Base-by-base conservation (phyloP, 1,139 yeast species). In the Hansenula sp. region DNA sequence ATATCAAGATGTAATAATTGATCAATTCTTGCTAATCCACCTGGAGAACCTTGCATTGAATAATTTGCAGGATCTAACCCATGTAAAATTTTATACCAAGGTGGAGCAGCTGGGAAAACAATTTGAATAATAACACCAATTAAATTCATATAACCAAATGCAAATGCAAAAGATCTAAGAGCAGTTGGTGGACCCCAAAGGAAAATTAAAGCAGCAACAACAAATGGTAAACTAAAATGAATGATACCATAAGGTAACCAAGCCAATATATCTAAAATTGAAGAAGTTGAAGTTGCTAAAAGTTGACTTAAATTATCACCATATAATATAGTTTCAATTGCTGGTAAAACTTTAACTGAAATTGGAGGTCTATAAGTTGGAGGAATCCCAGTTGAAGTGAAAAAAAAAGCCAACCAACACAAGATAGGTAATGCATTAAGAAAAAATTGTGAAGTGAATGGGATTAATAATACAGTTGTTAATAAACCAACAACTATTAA, bases 61-160 rank as follows among this genome's bases (percentile, higher is more conserved):
- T 94, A 92, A 62, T 88, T 79, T 7, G 98, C 98, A 19, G 96
- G 95, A 47, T 80, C 79, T 48, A 90, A 73, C 1, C 96, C 97
- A 59, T 92, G 82, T 39, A 82, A 64, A 49, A 78, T 79, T 60
- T 89, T 89, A 62, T 94, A 92, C 99, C 99, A 92, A 28, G 99
- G 99, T 27, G 99, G 96, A 45, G 98, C 97, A 38, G 95, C 88
- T 4, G 98, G 97, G 61, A 88, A 89, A 24, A 79, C 51, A 49
- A 88, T 74, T 66, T 92, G 98, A 44, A 77, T 75, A 36, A 80
- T 59, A 20, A 92, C 97, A 34, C 97, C 98, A 37, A 78, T 59
- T 52, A 89, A 68, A 64, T 90, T 92, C 94, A 92, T 85, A 68
- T 86, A 90, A n/a, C 99, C 99, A 66, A 92, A 89, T 9, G 97